These are phyloP conservation scores for Monsonia emarginata DNA, from an alignment of 441 rosid genomes.

Conservation along the genomic window DNA sequence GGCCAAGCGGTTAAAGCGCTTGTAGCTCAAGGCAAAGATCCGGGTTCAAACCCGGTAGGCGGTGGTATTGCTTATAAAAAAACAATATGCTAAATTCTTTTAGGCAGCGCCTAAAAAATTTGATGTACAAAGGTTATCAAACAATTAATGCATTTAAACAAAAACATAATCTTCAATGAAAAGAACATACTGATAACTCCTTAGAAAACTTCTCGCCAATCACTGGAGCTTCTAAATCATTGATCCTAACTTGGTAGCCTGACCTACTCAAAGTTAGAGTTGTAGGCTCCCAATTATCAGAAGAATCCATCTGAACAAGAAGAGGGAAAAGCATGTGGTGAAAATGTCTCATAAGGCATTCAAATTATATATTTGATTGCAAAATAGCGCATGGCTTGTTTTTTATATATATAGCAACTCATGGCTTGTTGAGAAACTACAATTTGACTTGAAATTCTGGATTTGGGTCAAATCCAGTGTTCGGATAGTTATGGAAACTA, in stretches of 20 bases:
- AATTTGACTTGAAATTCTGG: not conserved
- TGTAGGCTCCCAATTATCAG: conserved; percentile 72
- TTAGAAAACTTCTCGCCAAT: conserved; percentile 59
- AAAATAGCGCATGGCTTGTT: not conserved
- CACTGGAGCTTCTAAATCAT: conserved; percentile 31
- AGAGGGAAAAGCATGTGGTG: not conserved
- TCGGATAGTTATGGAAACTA: no score
- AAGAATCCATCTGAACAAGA: conserved; percentile 45
- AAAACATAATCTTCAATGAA: not conserved
- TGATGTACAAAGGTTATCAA: not conserved
- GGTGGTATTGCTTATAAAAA: no score
- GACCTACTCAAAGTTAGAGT: conserved; percentile 45
- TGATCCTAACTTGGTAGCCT: conserved; percentile 56
- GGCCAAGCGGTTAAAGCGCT: no score
- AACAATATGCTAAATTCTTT: not conserved
- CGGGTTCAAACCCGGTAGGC: no score
- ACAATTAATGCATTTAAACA: not conserved
- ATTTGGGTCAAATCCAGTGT: not conserved
- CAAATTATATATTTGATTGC: not conserved
- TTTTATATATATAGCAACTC: no score
- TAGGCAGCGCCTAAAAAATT: not conserved
- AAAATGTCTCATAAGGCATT: not conserved
- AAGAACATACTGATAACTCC: conserved; percentile 43
- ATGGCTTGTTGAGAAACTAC: not conserved
- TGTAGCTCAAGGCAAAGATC: no score